A percentile compares a stretch with the other conserved stretches of the same genome.
Conservation (phyloP, 345 rosid genomes). For the Conringia planisiliqua region DNA sequence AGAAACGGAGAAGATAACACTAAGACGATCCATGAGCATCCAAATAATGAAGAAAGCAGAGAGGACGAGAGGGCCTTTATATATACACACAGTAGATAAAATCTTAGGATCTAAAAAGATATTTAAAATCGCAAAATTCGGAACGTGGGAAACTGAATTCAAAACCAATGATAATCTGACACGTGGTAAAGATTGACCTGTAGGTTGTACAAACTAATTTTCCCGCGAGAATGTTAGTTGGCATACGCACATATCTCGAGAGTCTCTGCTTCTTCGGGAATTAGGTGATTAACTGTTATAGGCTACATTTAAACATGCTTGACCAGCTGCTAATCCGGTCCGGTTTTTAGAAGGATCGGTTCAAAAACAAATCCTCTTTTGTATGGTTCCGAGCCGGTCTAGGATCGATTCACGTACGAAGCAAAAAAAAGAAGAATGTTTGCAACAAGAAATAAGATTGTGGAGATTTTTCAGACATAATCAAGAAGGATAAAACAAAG, state of each 20-base stretch:
- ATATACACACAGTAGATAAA: background rate
- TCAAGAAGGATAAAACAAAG: background rate
- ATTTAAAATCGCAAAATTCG: background rate
- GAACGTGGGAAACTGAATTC: background rate
- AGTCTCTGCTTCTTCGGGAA: background rate
- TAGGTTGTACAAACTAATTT: background rate
- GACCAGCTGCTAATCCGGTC: background rate
- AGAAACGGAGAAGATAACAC: conserved; percentile 24
- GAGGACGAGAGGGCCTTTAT: background rate
- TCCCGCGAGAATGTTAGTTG: conserved; percentile 12
- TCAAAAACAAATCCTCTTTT: background rate
- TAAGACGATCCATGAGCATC: conserved; percentile 38
- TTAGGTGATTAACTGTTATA: background rate
- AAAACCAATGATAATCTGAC: conserved; percentile 12
- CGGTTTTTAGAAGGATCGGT: background rate
- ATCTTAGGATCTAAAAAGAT: background rate
- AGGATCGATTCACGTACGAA: background rate
- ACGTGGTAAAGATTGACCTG: conserved; percentile 36
- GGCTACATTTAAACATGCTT: background rate
- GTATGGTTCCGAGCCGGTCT: background rate
- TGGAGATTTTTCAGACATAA: background rate
- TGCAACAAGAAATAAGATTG: background rate
- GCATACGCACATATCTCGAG: background rate
- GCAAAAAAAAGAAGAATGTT: background rate
- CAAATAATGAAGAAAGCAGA: background rate